Evolutionary conservation across 441 rosid genomes (phyloP), one percentile per base, ranked within the genome.

Genomic region (Pelargonium myrrhifolium): DNA sequence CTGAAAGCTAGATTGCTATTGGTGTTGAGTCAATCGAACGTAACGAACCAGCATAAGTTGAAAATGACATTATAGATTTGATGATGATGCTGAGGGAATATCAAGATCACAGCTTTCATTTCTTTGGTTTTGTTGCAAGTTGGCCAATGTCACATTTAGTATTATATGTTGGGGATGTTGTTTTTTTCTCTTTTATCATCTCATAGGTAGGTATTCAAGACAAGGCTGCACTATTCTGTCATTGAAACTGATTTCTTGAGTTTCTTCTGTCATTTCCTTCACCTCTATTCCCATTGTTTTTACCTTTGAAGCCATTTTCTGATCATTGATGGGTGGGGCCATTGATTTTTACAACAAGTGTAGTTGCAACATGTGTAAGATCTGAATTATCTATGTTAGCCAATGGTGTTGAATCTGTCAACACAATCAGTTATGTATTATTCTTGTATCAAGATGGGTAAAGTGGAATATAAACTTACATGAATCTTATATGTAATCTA

Each of bases 281-380:
- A 49, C 18, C 15, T 49, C 56, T 49, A 20, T n/a, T 49, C 56
- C 59, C 22, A 53, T 53, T 53, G 60, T 53, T 53, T 53, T 3
- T 53, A 53, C 24, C 24, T 53, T 53, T 3, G 9, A 53, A 53
- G 60, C 60, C 60, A 53, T 53, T 24, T 51, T 53, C 22, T 53
- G 11, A 15, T 17, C 6, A 22, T 15, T 53, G 15, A 9, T 6
- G 6, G 59, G 18, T 53, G 15, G 20, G 17, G n/a, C 56, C 17
- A 12, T 49, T 49, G 58, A 51, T 14, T 51, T 51, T 51, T n/a
- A 51, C 58, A 51, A 15, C 22, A 51, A 6, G 1, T 51, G 58
- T 53, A 18, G 60, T 53, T 53, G 18, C 60, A 53, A 53, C 60
- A 53, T 15, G 60, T 17, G 60, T 53, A 53, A 53, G 35, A 31